Evolutionary conservation across 805 yeast genomes (phyloP).

Genomic region (Metschnikowia henanensis): DNA sequence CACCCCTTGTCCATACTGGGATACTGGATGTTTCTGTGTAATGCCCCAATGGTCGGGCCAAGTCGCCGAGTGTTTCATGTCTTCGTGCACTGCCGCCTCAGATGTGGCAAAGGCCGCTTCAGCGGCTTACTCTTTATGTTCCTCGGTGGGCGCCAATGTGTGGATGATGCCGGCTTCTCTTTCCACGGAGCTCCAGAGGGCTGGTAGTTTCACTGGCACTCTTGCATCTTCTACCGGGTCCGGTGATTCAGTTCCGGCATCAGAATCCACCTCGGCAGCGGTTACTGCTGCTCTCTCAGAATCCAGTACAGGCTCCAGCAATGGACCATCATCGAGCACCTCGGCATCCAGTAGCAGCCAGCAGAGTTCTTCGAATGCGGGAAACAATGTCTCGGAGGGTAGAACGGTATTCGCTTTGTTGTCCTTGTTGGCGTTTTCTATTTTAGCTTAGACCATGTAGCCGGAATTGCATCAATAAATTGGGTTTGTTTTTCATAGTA

Average conservation of each 20-base stretch:
- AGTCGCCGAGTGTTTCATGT: slow-evolving; percentile 45
- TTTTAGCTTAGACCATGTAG: slow-evolving; percentile 1
- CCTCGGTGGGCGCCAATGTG: slow-evolving; percentile 39
- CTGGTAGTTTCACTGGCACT: slow-evolving; percentile 19
- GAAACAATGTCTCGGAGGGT: background rate
- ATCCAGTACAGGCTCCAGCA: background rate
- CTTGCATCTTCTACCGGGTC: slow-evolving; percentile 7
- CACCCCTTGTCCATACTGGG: slow-evolving; percentile 56
- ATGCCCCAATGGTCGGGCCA: slow-evolving; percentile 47
- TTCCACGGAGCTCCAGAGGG: slow-evolving; percentile 27
- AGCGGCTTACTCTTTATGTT: slow-evolving; percentile 44
- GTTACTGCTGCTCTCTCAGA: slow-evolving; percentile 4
- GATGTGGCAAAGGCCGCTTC: slow-evolving; percentile 40
- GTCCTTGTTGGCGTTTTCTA: slow-evolving; percentile 1
- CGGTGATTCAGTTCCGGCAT: slow-evolving; percentile 6
- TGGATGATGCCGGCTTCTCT: slow-evolving; percentile 49
- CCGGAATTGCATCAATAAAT: background rate
- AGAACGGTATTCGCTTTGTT: background rate
- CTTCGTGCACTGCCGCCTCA: slow-evolving; percentile 30
- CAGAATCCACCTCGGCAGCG: slow-evolving; percentile 10
- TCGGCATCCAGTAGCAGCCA: background rate
- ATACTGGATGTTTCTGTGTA: slow-evolving; percentile 50
- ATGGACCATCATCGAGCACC: background rate
- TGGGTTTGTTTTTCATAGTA: too few relatives aligned
- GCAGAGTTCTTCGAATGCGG: slow-evolving; percentile 6